These are phyloP conservation scores for Solanum sparsipilum DNA, from an alignment of 257 asterid genomes.

Conservation along the genomic window DNA sequence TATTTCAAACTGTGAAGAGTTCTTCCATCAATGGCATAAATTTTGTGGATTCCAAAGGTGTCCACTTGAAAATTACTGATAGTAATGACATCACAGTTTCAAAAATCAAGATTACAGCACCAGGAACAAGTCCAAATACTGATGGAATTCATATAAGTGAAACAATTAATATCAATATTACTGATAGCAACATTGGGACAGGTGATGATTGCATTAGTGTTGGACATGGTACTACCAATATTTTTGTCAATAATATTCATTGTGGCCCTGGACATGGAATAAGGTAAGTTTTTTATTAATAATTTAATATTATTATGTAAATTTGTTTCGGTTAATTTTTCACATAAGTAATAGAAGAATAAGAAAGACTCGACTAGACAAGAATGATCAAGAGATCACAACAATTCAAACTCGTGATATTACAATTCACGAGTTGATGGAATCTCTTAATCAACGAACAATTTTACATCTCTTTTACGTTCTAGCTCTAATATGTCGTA, in stretches of 20 bases:
- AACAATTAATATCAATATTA: constrained; percentile 18
- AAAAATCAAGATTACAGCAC: constrained; percentile 40
- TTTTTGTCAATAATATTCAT: neutral
- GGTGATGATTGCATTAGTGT: constrained; percentile 28
- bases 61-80: constrained; percentile 43
- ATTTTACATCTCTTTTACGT: neutral
- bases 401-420: neutral
- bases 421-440: neutral
- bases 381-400: neutral
- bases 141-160: constrained; percentile 58
- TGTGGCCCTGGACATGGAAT: constrained; percentile 38
- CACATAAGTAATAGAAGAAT: neutral
- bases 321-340: neutral
- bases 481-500: neutral
- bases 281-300: constrained; percentile 3
- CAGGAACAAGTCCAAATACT: constrained; percentile 68
- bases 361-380: neutral
- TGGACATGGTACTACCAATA: constrained; percentile 8
- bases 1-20: constrained; percentile 10
- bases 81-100: constrained; percentile 13
- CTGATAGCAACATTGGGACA: constrained; percentile 30
- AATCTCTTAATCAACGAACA: neutral
- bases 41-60: constrained; percentile 51
- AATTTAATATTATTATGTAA: neutral
- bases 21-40: constrained; percentile 16